Evolutionary conservation across 179 eudicot genomes (phyloP).

Genomic region (Beta corolliflora): DNA sequence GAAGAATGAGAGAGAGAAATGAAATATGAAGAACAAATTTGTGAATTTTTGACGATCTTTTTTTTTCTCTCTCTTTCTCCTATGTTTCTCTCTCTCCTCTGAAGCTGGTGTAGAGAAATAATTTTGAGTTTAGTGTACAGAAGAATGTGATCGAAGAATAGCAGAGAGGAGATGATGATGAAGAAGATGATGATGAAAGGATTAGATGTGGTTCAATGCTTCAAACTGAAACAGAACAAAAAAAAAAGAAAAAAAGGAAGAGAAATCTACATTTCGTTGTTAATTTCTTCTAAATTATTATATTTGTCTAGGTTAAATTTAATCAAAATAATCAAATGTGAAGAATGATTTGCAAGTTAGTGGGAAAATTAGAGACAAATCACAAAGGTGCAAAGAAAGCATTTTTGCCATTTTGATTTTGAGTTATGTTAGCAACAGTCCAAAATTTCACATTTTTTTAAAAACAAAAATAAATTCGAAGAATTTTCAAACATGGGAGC

Average conservation of each 20-base stretch:
- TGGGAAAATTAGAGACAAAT: conserved; percentile 3
- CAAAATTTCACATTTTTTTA: neutral
- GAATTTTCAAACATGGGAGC: neutral
- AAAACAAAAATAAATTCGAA: neutral
- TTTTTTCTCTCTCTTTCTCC: neutral
- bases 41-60: neutral
- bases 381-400: neutral
- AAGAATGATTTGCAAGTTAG: neutral
- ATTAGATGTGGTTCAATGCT: conserved; percentile 18
- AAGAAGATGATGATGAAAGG: conserved; percentile 16
- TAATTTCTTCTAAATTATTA: conserved; percentile 7
- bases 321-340: neutral
- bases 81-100: neutral
- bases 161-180: conserved; percentile 1
- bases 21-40: neutral
- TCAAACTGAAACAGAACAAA: conserved; percentile 1
- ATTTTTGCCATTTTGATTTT: too few relatives aligned
- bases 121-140: conserved; percentile 30
- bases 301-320: conserved; percentile 12
- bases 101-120: conserved; percentile 29
- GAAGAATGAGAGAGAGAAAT: neutral
- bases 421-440: neutral
- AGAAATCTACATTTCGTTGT: conserved; percentile 9
- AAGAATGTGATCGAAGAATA: conserved; percentile 8
- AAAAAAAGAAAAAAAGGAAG: neutral